phyloP scores from a whole-genome alignment of 2,329 filamentous ascomycete species.

The Ophiocordyceps unilateralis region DNA sequence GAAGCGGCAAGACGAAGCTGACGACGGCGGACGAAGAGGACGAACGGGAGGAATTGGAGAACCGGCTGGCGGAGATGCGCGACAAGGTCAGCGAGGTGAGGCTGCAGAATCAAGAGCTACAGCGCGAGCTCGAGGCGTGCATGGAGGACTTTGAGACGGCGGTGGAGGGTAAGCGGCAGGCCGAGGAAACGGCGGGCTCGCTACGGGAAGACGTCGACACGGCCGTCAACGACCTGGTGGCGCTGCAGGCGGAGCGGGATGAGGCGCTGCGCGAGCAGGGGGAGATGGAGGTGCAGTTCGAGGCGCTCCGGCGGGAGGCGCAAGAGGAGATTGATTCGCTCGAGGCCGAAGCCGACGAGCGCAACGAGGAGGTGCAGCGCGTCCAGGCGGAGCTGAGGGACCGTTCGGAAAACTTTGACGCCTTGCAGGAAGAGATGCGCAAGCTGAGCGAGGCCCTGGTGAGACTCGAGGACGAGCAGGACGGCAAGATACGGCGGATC shows the following conservation, averaged over 20 bases:
- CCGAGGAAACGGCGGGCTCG: conserved; percentile 38
- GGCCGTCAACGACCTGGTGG: conserved; percentile 60
- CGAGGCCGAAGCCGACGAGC: conserved; percentile 56
- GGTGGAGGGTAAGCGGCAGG: conserved; percentile 42
- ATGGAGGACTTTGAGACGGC: conserved; percentile 64
- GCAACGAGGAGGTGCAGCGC: conserved; percentile 51
- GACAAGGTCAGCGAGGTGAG: conserved; percentile 78
- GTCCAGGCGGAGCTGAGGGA: conserved; percentile 57
- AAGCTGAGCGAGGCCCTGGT: conserved; percentile 76
- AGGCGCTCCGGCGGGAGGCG: conserved; percentile 42
- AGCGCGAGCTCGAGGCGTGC: conserved; percentile 64
- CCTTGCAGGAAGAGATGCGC: conserved; percentile 88
- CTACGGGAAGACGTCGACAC: conserved; percentile 71
- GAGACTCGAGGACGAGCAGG: conserved; percentile 76
- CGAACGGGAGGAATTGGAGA: conserved; percentile 75
- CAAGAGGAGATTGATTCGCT: conserved; percentile 50
- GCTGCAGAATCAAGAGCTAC: conserved; percentile 76
- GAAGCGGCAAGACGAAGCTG: conserved; percentile 49
- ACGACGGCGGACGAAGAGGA: conserved; percentile 48
- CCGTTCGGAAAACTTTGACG: conserved; percentile 71
- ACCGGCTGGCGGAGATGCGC: conserved; percentile 63
- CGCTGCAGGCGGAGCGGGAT: conserved; percentile 68
- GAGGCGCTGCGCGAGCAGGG: conserved; percentile 56
- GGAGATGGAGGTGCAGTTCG: conserved; percentile 42
- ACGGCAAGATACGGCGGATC: conserved; percentile 61